Conservation (phyloP, 1,139 yeast species). For the Pichia sp. region DNA sequence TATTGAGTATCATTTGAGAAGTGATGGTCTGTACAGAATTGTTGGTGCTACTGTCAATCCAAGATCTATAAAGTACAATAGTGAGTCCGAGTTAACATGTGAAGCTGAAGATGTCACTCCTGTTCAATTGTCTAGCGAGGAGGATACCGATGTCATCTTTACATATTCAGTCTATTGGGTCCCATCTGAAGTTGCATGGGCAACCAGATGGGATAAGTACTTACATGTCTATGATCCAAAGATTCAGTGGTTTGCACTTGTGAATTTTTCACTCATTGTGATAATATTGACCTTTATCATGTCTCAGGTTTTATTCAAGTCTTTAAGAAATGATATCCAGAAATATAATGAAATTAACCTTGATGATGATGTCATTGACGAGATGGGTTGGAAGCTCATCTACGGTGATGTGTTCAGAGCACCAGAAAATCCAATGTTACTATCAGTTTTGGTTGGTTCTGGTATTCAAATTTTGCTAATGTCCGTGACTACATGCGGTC, state of each 20-base stretch:
- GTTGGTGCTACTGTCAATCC: slow-evolving; percentile 86
- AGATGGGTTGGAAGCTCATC: slow-evolving; percentile 94
- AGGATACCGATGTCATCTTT: slow-evolving; percentile 41
- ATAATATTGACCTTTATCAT: slow-evolving; percentile 70
- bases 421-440: slow-evolving; percentile 62
- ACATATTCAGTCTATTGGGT: slow-evolving; percentile 62
- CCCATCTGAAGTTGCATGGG: slow-evolving; percentile 79
- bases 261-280: slow-evolving; percentile 79
- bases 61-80: slow-evolving; percentile 46
- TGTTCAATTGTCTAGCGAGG: slow-evolving; percentile 35
- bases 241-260: slow-evolving; percentile 90
- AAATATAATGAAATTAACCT: slow-evolving; percentile 79
- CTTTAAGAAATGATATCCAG: slow-evolving; percentile 78
- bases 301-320: slow-evolving; percentile 70
- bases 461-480: slow-evolving; percentile 82
- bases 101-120: slow-evolving; percentile 29
- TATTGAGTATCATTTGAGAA: slow-evolving; percentile 77
- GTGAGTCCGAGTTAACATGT: slow-evolving; percentile 32
- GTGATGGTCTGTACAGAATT: slow-evolving; percentile 65
- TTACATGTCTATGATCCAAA: slow-evolving; percentile 86
- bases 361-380: slow-evolving; percentile 85
- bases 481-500: slow-evolving; percentile 64
- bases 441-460: slow-evolving; percentile 80
- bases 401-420: slow-evolving; percentile 95
- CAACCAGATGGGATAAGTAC: slow-evolving; percentile 98